A percentile compares a stretch with the other conserved stretches of the same genome.
phyloP scores from a whole-genome alignment of 345 rosid species.

The Citrus cavaleriei region DNA sequence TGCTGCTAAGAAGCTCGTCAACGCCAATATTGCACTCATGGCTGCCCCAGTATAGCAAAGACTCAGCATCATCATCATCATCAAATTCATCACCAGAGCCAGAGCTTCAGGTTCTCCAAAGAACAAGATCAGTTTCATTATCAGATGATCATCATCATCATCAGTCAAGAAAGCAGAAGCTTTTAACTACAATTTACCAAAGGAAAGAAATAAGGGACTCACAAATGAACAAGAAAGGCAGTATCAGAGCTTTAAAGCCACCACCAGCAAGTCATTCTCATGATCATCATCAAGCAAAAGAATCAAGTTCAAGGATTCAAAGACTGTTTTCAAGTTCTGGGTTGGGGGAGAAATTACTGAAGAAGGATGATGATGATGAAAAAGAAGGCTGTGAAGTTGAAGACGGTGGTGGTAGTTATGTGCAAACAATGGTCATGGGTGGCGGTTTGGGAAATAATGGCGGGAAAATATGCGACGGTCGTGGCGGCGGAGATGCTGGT shows the following conservation, averaged over 20 bases:
- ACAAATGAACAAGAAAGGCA: slow-evolving; percentile 8
- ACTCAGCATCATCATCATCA: slow-evolving; percentile 21
- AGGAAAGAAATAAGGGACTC: slow-evolving; percentile 6
- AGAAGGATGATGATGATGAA: background rate
- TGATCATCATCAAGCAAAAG: slow-evolving; percentile 5
- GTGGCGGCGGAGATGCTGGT: slow-evolving; percentile 24
- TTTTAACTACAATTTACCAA: background rate
- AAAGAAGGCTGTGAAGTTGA: slow-evolving; percentile 17
- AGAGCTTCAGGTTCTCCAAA: slow-evolving; percentile 27
- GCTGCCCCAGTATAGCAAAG: slow-evolving; percentile 36
- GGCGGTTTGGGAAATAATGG: slow-evolving; percentile 24
- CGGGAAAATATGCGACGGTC: slow-evolving; percentile 23
- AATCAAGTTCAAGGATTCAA: slow-evolving; percentile 7
- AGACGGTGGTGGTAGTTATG: background rate
- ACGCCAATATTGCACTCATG: slow-evolving; percentile 52
- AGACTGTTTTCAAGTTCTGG: slow-evolving; percentile 48
- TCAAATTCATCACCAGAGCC: slow-evolving; percentile 35
- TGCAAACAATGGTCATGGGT: slow-evolving; percentile 30
- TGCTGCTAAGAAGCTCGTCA: slow-evolving; percentile 55
- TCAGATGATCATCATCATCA: slow-evolving; percentile 28
- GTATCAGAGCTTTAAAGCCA: slow-evolving; percentile 19
- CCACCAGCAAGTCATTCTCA: background rate
- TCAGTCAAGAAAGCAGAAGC: slow-evolving; percentile 20
- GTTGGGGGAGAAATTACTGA: slow-evolving; percentile 26
- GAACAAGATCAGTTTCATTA: slow-evolving; percentile 39